Evolutionary conservation across 2,329 filamentous ascomycete species (phyloP).

Genomic region (Phoma sp.): DNA sequence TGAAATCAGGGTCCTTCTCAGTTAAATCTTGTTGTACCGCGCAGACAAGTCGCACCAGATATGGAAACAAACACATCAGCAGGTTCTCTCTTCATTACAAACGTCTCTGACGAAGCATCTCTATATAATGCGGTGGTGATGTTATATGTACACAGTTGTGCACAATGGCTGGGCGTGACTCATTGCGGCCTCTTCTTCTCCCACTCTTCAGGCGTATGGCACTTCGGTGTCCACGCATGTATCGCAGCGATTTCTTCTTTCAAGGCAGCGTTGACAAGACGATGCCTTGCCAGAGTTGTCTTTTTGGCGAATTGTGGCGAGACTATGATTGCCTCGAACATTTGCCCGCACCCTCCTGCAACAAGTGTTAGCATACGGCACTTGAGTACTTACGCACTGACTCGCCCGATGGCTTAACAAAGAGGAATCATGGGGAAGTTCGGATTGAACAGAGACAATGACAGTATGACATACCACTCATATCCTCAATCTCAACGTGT

Average conservation of each 20-base stretch:
- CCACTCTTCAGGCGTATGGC: slow-evolving; percentile 90
- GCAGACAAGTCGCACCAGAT: too few species aligned
- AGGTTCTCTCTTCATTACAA: too few species aligned
- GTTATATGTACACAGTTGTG: too few species aligned
- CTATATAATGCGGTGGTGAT: too few species aligned
- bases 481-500: slow-evolving; percentile 87
- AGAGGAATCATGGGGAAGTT: not conserved
- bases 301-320: slow-evolving; percentile 58
- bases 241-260: slow-evolving; percentile 89
- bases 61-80: too few species aligned
- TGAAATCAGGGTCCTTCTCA: slow-evolving; percentile 68
- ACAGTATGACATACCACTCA: slow-evolving; percentile 72
- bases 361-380: slow-evolving; percentile 20
- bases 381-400: not conserved
- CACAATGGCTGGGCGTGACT: not conserved
- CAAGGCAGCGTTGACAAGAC: slow-evolving; percentile 81
- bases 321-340: slow-evolving; percentile 73
- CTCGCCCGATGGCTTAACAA: not conserved
- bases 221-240: slow-evolving; percentile 94
- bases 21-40: slow-evolving; percentile 45
- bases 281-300: slow-evolving; percentile 80
- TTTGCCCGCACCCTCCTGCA: slow-evolving; percentile 72
- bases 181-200: slow-evolving; percentile 64
- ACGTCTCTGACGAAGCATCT: too few species aligned
- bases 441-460: not conserved